Conservation (phyloP, 2,329 filamentous ascomycete species). For the Colletotrichum sp. region DNA sequence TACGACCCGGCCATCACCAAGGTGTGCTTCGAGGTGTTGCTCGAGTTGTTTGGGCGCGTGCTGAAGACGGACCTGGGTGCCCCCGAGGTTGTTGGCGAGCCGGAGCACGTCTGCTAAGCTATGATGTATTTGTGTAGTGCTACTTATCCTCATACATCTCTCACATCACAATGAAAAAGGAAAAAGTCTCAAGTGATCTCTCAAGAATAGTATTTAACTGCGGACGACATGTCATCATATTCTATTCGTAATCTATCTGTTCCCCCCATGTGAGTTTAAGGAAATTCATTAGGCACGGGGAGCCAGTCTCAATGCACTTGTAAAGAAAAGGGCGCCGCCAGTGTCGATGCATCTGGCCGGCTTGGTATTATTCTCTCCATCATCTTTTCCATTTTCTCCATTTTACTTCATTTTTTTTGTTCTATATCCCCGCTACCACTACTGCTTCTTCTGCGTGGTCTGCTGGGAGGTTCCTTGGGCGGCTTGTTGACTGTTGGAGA, state of each 20-base stretch:
- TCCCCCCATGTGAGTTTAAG: background rate
- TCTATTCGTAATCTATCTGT: slow-evolving; percentile 21
- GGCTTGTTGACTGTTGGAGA: slow-evolving; percentile 11
- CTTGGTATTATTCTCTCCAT: slow-evolving; percentile 5
- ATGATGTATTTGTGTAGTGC: background rate
- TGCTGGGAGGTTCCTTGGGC: background rate
- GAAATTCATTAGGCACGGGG: slow-evolving; percentile 17
- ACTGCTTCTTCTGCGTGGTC: slow-evolving; percentile 1
- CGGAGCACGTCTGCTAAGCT: slow-evolving; percentile 75
- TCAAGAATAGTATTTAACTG: slow-evolving; percentile 26
- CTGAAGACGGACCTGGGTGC: slow-evolving; percentile 81
- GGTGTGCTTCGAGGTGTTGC: slow-evolving; percentile 87
- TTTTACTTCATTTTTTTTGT: background rate
- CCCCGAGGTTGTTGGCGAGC: slow-evolving; percentile 63
- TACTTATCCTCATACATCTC: background rate
- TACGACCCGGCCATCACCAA: slow-evolving; percentile 89
- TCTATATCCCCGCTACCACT: background rate
- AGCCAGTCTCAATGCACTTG: slow-evolving; percentile 20
- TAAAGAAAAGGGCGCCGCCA: background rate
- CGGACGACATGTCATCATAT: slow-evolving; percentile 19
- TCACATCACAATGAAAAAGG: accelerated
- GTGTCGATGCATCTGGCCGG: background rate
- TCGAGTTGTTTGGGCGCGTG: slow-evolving; percentile 82
- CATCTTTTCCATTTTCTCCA: background rate
- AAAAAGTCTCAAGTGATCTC: background rate